Conservation (phyloP, 345 rosid species). For the Citrus maxima region DNA sequence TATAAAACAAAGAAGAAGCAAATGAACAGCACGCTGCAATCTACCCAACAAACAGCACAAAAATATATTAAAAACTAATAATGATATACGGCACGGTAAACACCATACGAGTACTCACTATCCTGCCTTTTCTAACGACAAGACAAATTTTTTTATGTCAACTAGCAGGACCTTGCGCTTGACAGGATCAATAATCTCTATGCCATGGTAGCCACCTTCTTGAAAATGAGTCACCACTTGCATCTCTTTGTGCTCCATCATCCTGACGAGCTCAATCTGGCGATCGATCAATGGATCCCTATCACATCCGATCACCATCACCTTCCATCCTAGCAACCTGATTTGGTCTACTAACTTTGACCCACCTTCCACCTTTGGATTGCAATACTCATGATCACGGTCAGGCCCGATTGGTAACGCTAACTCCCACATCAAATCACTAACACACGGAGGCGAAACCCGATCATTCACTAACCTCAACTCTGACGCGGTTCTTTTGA, state of each 20-base stretch:
- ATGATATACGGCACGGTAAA: no score
- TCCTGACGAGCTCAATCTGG: constrained; percentile 31
- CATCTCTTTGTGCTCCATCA: constrained; percentile 42
- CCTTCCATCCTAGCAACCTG: constrained; percentile 37
- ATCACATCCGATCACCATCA: constrained; percentile 35
- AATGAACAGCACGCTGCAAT: no score
- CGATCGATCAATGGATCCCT: constrained; percentile 55
- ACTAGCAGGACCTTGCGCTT: constrained; percentile 19
- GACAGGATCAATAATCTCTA: constrained; percentile 25
- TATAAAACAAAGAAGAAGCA: no score
- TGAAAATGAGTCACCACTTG: constrained; percentile 27
- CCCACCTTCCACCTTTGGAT: constrained; percentile 39
- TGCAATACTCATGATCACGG: constrained; percentile 57
- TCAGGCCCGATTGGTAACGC: constrained; percentile 46
- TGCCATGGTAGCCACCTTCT: constrained; percentile 40
- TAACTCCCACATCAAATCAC: constrained; percentile 53
- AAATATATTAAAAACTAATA: no score
- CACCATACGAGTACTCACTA: no score
- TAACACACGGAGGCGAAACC: constrained; percentile 21
- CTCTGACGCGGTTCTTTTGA: constrained; percentile 43
- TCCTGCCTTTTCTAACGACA: not conserved
- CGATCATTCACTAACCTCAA: constrained; percentile 26
- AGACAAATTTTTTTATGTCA: constrained; percentile 25
- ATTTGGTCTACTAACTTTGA: constrained; percentile 22
- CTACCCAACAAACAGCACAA: no score